Base-by-base conservation (phyloP, 257 asterid genomes). In the Mitragyna speciosa region DNA sequence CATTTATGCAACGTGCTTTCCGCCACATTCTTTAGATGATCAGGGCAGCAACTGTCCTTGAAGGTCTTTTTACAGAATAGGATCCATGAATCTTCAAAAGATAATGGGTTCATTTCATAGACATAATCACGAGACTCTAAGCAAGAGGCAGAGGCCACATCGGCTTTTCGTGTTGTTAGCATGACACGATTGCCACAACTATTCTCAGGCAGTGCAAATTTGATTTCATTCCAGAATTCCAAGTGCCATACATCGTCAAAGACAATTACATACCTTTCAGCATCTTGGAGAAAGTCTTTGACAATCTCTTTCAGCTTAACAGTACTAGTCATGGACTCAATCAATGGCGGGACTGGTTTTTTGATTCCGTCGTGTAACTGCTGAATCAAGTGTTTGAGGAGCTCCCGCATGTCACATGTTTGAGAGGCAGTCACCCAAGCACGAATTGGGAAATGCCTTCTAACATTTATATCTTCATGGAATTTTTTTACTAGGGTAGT, bases 241-340 rank as follows among this genome's bases (percentile, higher is more conserved):
- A 54, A 15, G 54, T 47, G 58, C 81, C 80, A 65, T 3, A 84
- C 58, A 73, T 84, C 87, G 67, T 84, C 84, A 66, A 84, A 82
- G 65, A 84, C 84, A 15, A 83, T 11, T 12, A 75, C 70, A 30
- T 71, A 83, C 33, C 76, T 80, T 47, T 47, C 48, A 11, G 52
- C 52, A 26, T 71, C 7, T 12, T 22, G 15, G n/a, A 75, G 78
- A 75, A 58, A 58, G 14, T 36, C 54, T 61, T 58, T 75, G 11
- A 58, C 7, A 58, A 39, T 0, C 14, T 51, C n/a, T 39, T 58
- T 58, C 7, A 75, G 16, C 26, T 75, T 16, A 24, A 36, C 12
- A 17, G 16, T n/a, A n/a, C n/a, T 24, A 0, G 26, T 6, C 70
- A 58, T 75, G 0, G 70, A 58, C 7, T 75, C 78, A 54, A 75